Base-by-base conservation (phyloP, 768 basidiomycete species). In the Lentinula boryana region DNA sequence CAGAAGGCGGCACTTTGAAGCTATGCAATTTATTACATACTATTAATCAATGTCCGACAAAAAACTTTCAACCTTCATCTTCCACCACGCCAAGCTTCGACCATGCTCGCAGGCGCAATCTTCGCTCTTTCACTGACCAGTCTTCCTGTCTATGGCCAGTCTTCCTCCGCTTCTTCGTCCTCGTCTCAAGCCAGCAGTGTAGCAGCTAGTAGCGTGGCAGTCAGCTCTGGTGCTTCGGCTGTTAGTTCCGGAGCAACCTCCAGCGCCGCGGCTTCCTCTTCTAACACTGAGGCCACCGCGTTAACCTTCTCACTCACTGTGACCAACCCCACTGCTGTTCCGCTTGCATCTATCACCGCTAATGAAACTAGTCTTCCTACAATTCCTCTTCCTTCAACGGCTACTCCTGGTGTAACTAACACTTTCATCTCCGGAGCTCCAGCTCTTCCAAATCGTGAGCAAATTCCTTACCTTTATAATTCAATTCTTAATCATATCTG, bases 271-370 rank as follows among this genome's bases (percentile, higher is more conserved):
- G 46, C 31, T 10, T 36, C 58, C 48, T 48, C 70, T 12, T 41
- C 67, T 35, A 59, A 73, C 10, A 63, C 64, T 21, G 67, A 72
- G n/a, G 64, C 74, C 2, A 72, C 76, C 0, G 71, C 72, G 10
- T 74, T 74, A 56, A 71, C 80, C 5, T 76, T 84, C 69, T 72
- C 80, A 16, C 71, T 85, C 18, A 63, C 69, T 8, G 70, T 82
- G 2, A 78, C 78, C 6, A 85, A 87, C 68, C 84, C 86, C 0
- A 87, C 85, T 33, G 86, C 86, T 46, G 71, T 84, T 51, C 84
- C 86, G 13, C 70, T 88, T 51, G 69, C 80, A 1, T 70, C 68
- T 8, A 85, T 88, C 61, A 72, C 76, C 27, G 75, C 78, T 2
- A 73, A 68, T 54, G 78, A 79, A 9, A 41, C 78, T 31, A 75